Evolutionary conservation across 805 yeast species (phyloP), one percentile per base, ranked within the genome.

Genomic region (Maudiozyma barnettii): DNA sequence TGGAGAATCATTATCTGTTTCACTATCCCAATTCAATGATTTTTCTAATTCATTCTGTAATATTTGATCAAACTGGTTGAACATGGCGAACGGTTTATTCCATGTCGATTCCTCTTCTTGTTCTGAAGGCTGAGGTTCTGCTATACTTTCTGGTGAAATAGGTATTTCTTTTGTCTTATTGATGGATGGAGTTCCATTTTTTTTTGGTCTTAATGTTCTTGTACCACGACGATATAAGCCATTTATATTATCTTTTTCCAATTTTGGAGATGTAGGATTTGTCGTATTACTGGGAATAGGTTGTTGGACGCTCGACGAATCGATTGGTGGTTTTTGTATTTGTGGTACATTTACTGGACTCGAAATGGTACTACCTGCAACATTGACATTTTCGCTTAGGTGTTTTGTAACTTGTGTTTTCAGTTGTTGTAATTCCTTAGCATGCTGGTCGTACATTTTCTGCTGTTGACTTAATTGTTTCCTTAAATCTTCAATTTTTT

Each of bases 61-160:
- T 62, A 81, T 68, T 45, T 75, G 78, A 59, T 83, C 91, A 56
- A 83, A 74, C 51, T 80, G 86, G 54, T 80, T 86, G 42, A 83
- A 70, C 45, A 81, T 68, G 41, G 71, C 75, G 40, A 82, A 67
- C 1, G 88, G 84, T 54, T 75, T 79, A 3, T 78, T 62, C 73
- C 73, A 70, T 16, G 67, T 55, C 16, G 72, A 69, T 4, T 52
- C 59, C 47, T 48, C 43, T 10, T 43, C 35, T 10, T 53, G 13
- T 36, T 36, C 19, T 12, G 36, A n/a, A 8, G 36, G n/a, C 4
- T 5, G 36, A n/a, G 36, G 16, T 16, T 47, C 23, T 33, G 16
- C 39, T 36, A 12, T 36, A 23, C 40, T 8, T 21, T 29, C 39
- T 38, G 39, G 21, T 7, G 36, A 33, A 14, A 33, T 16, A 14